A percentile compares a stretch with the other conserved stretches of the same genome.
Conservation (phyloP, 495 filamentous ascomycete species). For the Hypoxylon fuscum region DNA sequence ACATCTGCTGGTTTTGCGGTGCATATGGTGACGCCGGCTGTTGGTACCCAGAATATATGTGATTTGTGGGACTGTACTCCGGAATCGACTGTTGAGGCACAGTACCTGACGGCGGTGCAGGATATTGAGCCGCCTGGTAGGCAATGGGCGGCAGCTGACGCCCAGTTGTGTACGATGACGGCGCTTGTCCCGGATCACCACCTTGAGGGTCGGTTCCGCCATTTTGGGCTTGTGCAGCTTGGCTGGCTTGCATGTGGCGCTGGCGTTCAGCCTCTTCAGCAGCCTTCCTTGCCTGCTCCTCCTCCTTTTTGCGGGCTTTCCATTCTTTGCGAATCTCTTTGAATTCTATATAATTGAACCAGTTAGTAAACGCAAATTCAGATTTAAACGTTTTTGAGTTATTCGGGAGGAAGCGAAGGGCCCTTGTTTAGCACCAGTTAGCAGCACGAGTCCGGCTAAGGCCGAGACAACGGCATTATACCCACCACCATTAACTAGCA, state of each 20-base stretch:
- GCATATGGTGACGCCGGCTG: conserved; percentile 78
- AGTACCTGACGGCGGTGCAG: conserved; percentile 68
- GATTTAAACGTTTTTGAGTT: not conserved
- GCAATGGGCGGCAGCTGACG: conserved; percentile 86
- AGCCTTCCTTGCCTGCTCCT: conserved; percentile 87
- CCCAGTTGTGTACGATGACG: conserved; percentile 68
- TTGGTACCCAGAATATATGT: conserved; percentile 65
- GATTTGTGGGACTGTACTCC: conserved; percentile 66
- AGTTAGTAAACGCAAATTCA: conserved; percentile 22
- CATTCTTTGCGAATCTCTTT: conserved; percentile 99
- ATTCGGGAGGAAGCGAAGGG: not conserved
- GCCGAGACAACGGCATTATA: conserved; percentile 7
- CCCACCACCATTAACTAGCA: conserved; percentile 6
- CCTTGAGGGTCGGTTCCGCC: conserved; percentile 49
- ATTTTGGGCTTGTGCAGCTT: conserved; percentile 44
- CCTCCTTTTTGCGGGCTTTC: conserved; percentile 99
- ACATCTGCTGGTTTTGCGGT: conserved; percentile 74
- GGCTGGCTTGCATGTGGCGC: conserved; percentile 64
- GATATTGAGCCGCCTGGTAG: conserved; percentile 77
- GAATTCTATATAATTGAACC: conserved; percentile 72
- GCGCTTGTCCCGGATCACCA: conserved; percentile 57
- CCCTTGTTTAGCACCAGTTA: conserved; percentile 24
- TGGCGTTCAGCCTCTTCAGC: conserved; percentile 87
- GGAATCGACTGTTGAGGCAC: conserved; percentile 64
- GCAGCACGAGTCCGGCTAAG: conserved; percentile 14